Evolutionary conservation across 1,284 basidiomycete species (phyloP).

Genomic region (Ganoderma lingzhi): DNA sequence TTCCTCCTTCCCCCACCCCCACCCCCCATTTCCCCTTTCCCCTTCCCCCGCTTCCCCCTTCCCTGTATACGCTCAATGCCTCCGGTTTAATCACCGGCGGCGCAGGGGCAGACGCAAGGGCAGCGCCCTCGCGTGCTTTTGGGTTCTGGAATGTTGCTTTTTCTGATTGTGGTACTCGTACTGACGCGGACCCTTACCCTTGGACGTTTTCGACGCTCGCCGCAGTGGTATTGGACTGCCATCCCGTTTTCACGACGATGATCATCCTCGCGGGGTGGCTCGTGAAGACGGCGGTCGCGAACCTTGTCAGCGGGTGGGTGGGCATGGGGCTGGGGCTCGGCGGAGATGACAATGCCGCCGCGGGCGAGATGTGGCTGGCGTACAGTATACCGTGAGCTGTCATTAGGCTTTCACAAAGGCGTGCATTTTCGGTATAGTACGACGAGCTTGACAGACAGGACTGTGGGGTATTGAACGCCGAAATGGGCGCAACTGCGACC

Average conservation of each 20-base stretch:
- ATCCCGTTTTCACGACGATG: constrained; percentile 78
- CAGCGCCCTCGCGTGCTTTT: not conserved
- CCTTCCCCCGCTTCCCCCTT: constrained; percentile 34
- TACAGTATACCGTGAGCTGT: constrained; percentile 75
- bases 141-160: not conserved
- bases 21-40: not conserved
- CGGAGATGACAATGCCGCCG: constrained; percentile 53
- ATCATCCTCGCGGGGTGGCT: constrained; percentile 84
- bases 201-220: not conserved
- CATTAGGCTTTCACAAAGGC: not conserved
- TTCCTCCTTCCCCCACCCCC: constrained; percentile 8
- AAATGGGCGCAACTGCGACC: not conserved
- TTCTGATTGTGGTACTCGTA: constrained; percentile 2
- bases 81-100: constrained; percentile 4
- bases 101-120: not conserved
- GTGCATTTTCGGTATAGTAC: not conserved
- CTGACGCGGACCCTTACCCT: not conserved
- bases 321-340: constrained; percentile 64
- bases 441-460: not conserved
- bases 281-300: constrained; percentile 71
- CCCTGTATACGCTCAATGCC: not conserved
- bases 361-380: constrained; percentile 71
- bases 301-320: constrained; percentile 70
- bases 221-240: constrained; percentile 77
- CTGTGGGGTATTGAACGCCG: constrained; percentile 7